A percentile compares a stretch with the other conserved stretches of the same genome.
These are phyloP conservation scores for Limnomonas spitsbergensis DNA, from an alignment of 139 green algal species.

Conservation along the genomic window DNA sequence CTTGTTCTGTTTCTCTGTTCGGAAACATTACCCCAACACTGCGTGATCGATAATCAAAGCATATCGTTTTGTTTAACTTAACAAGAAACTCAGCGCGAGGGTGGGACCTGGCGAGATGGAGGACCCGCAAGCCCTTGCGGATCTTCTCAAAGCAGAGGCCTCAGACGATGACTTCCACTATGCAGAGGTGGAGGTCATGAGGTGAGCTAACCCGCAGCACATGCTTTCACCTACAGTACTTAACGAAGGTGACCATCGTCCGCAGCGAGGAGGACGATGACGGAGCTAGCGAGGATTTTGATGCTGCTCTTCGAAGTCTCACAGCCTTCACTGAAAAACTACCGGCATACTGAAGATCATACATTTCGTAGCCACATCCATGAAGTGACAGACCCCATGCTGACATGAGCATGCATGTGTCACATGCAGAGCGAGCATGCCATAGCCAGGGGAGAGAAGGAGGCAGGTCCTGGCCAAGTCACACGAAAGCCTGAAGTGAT, in stretches of 20 bases:
- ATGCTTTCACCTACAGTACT: neutral
- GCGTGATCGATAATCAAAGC: no score
- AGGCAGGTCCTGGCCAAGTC: conserved; percentile 15
- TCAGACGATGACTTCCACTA: conserved; percentile 79
- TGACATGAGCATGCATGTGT: neutral
- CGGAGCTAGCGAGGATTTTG: conserved; percentile 70
- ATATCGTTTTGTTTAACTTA: no score
- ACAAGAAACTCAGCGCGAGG: no score
- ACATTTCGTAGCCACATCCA: no score
- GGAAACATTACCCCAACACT: no score
- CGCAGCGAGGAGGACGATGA: conserved; percentile 60
- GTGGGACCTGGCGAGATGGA: no score
- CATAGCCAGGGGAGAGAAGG: neutral
- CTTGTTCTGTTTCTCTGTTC: no score
- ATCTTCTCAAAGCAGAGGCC: no score
- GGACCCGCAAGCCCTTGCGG: no score
- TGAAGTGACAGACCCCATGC: no score
- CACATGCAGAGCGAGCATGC: neutral
- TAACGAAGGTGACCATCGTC: neutral
- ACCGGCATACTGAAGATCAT: no score
- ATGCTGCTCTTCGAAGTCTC: conserved; percentile 62
- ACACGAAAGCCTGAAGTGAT: conserved; percentile 66
- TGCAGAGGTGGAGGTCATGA: conserved; percentile 71
- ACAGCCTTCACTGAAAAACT: conserved; percentile 56
- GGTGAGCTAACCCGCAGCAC: conserved; percentile 23